Evolutionary conservation across 2,329 filamentous ascomycete species (phyloP).

Genomic region (Penicillium sp.): DNA sequence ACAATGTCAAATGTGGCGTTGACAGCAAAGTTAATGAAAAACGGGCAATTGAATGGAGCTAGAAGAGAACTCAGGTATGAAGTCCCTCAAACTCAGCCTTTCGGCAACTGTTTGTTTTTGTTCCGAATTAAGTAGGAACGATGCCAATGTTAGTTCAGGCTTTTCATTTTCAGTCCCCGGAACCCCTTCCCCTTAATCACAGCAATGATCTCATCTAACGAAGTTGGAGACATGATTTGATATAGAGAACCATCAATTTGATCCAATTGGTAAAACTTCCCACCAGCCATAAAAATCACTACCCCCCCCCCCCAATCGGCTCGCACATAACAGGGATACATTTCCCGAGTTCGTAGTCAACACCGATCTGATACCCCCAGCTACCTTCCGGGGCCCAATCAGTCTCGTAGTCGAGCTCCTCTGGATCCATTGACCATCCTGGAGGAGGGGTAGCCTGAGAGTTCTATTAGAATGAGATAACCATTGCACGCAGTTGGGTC

Average conservation of each 20-base stretch:
- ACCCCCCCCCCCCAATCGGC: background rate
- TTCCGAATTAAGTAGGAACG: too few species aligned
- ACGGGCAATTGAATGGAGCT: too few species aligned
- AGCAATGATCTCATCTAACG: slow-evolving; percentile 5
- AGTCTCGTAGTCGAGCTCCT: slow-evolving; percentile 15
- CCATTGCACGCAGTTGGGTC: too few species aligned
- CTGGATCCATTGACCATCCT: background rate
- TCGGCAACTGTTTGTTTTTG: too few species aligned
- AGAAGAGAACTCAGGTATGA: too few species aligned
- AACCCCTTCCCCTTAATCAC: slow-evolving; percentile 4
- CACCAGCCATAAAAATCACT: slow-evolving; percentile 8
- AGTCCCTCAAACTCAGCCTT: too few species aligned
- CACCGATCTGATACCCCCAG: slow-evolving; percentile 5
- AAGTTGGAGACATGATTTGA: slow-evolving; percentile 6
- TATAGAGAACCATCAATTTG: background rate
- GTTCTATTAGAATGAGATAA: too few species aligned
- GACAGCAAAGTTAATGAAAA: too few species aligned
- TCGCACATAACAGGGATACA: slow-evolving; percentile 12
- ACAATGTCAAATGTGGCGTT: too few species aligned
- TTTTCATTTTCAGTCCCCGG: too few species aligned
- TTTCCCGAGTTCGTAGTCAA: slow-evolving; percentile 4
- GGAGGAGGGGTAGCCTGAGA: too few species aligned
- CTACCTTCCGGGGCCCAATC: slow-evolving; percentile 7
- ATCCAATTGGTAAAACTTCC: slow-evolving; percentile 7
- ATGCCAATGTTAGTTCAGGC: too few species aligned